Evolutionary conservation across 805 yeast genomes (phyloP), one percentile per base, ranked within the genome.

Genomic region (Zygosaccharomyces lentus): DNA sequence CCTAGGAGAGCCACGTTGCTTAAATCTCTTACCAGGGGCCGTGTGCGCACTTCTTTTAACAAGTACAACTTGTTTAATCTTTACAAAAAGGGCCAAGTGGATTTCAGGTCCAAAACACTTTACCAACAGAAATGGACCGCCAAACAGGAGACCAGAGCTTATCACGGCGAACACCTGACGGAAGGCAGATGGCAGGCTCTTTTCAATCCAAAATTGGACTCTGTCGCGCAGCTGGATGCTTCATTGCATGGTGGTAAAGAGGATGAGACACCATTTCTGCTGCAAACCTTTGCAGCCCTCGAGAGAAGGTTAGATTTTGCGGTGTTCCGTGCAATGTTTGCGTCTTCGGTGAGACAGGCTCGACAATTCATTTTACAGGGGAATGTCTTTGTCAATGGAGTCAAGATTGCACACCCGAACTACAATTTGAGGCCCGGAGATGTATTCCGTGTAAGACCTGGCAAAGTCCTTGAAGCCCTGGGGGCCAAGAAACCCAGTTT

Each of bases 221-320:
- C 95, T 24, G 96, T 88, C 34, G 93, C 95, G 7, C 96, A 88
- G 59, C 75, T 88, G 62, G 95, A 87, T 67, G 86, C 91, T 7
- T 82, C 90, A 2, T 71, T 82, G 54, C 78, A 78, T 54, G 87
- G 86, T 56, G 52, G 56, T 34, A 70, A 66, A 34, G 71, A 74
- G 26, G 70, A 70, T 25, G 75, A 74, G 29, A 87, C 96, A 1
- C 98, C 99, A 7, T 78, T 85, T 70, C 80, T 87, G 36, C 67
- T 89, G 59, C 98, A 93, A 69, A 86, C 96, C 1, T 91, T 73
- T 67, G 96, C 96, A 3, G 82, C 82, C 2, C 70, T 91, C 52
- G 99, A 91, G 66, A 85, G 84, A 61, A 76, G 99, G 62, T 74
- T 91, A 26, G 99, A 91, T 65, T 78, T 84, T 62, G 97, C 96